Evolutionary conservation across 805 yeast genomes (phyloP), one percentile per base, ranked within the genome.

Genomic region (Cyberlindnera galapagoensis): DNA sequence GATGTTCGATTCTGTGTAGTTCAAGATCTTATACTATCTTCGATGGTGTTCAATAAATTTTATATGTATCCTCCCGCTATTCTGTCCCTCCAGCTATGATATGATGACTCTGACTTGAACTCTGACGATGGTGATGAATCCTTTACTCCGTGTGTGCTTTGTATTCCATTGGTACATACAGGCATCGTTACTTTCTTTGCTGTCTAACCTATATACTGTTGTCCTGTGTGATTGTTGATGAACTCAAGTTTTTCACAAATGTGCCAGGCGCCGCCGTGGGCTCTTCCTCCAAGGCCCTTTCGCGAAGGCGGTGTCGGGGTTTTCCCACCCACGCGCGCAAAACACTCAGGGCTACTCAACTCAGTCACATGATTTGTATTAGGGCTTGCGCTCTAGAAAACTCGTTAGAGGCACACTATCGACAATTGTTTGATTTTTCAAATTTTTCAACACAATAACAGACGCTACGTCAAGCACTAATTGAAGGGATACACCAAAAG

Each of bases 151-250:
- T n/a, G n/a, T n/a, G n/a, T n/a, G n/a, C n/a, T n/a, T n/a, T n/a
- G n/a, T n/a, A n/a, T 19, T 15, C 21, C 6, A 20, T 12, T 26
- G 14, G 21, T 52, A 61, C 66, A 60, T 61, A 61, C 66, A 52
- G 66, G 63, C 66, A 61, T 61, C 52, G 52, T 57, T 50, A 49
- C 48, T 49, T 30, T 52, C 46, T 46, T 47, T 50, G 41, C 32
- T 40, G 34, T 7, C 18, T 18, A 15, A n/a, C 20, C 7, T 11
- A 23, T 6, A 11, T 12, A 19, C 24, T 22, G 13, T 14, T 3
- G 33, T 16, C 20, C 12, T 20, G 16, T 15, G 25, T 26, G 26
- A 21, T 16, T 33, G 48, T 60, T 59, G 46, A 24, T 40, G 43
- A 42, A 47, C 44, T 34, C 37, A 40, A 40, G 40, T 46, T 47